A percentile compares a stretch with the other conserved stretches of the same genome.
Conservation (phyloP, 495 filamentous ascomycete species). For the Penicillium dipodomyicola region DNA sequence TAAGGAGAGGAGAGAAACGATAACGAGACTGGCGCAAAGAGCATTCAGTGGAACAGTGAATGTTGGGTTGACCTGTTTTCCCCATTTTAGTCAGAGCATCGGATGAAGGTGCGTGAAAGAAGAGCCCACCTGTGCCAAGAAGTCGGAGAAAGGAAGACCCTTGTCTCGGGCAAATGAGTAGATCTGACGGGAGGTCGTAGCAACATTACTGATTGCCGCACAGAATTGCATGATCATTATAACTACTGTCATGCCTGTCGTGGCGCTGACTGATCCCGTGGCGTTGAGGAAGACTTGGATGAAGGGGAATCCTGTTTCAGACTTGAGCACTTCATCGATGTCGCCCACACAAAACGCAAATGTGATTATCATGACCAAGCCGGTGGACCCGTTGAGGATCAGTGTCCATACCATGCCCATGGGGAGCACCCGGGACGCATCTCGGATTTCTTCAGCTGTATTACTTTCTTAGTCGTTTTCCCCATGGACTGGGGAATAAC, state of each 20-base stretch:
- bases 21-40: neutral
- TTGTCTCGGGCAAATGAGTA: neutral
- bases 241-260: neutral
- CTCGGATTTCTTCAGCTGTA: neutral
- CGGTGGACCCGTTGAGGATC: neutral
- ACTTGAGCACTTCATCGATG: neutral
- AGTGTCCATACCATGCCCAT: neutral
- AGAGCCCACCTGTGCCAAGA: neutral
- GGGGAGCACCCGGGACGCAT: neutral
- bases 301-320: neutral
- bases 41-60: neutral
- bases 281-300: neutral
- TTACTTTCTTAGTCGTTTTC: neutral
- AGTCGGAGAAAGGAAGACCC: neutral
- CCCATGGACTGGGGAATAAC: neutral
- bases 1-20: neutral
- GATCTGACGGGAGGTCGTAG: neutral
- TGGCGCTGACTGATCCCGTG: neutral
- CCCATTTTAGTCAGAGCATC: neutral
- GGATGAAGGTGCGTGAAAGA: neutral
- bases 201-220: neutral
- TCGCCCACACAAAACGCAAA: neutral
- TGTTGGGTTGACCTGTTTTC: neutral
- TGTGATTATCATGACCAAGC: neutral
- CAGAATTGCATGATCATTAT: neutral